Evolutionary conservation across 2,329 filamentous ascomycete species (phyloP).

Genomic region (Ramularia endophylla): DNA sequence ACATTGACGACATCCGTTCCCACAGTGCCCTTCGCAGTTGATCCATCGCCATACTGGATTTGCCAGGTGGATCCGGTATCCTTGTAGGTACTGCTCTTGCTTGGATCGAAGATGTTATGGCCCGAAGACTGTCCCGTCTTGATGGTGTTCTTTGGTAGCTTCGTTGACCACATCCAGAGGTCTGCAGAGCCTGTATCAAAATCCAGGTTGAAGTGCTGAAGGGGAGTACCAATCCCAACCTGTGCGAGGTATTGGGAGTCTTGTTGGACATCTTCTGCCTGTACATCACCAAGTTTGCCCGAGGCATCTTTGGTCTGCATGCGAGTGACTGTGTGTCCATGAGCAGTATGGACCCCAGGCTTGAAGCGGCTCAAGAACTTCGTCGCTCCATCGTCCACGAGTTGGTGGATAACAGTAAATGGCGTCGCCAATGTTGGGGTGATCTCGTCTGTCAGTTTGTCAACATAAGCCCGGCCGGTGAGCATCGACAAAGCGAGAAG

Average conservation of each 20-base stretch:
- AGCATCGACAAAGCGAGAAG: background rate
- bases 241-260: constrained; percentile 60
- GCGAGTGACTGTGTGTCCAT: constrained; percentile 8
- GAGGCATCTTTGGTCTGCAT: constrained; percentile 10
- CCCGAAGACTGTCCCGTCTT: constrained; percentile 28
- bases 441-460: constrained; percentile 10
- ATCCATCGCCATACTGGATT: constrained; percentile 63
- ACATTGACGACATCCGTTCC: constrained; percentile 58
- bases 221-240: constrained; percentile 59
- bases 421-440: constrained; percentile 17
- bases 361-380: constrained; percentile 9
- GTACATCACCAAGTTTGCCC: constrained; percentile 19
- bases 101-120: constrained; percentile 55
- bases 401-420: constrained; percentile 15
- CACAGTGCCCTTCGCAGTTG: constrained; percentile 59
- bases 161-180: constrained; percentile 48
- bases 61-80: constrained; percentile 51
- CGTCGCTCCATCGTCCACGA: constrained; percentile 9
- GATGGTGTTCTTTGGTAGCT: constrained; percentile 20
- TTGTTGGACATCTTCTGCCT: constrained; percentile 57
- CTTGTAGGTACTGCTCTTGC: constrained; percentile 57
- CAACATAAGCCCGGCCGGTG: background rate
- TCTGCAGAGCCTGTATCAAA: constrained; percentile 69
- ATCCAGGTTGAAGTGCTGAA: constrained; percentile 54
- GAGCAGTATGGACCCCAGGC: constrained; percentile 5